These are phyloP conservation scores for Dioscorea alata DNA, from an alignment of 106 monocot genomes.

Conservation along the genomic window DNA sequence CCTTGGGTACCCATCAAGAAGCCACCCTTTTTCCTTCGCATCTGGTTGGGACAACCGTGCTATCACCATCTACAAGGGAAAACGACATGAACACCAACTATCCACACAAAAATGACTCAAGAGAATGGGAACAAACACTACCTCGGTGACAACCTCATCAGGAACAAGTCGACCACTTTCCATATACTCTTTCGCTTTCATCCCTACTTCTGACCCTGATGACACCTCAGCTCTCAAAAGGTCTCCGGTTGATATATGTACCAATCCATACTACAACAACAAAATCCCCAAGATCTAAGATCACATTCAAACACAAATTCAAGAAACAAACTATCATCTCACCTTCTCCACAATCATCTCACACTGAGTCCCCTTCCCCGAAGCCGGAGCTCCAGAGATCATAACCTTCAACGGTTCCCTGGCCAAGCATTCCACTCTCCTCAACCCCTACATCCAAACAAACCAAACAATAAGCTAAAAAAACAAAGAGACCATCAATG, in stretches of 20 bases:
- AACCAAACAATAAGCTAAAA: background rate
- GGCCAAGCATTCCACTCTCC: conserved; percentile 33
- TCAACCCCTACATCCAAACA: conserved; percentile 6
- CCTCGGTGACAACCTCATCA: conserved; percentile 83
- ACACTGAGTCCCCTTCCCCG: conserved; percentile 94
- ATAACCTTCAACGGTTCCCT: conserved; percentile 77
- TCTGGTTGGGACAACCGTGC: conserved; percentile 58
- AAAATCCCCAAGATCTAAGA: background rate
- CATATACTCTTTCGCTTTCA: conserved; percentile 87
- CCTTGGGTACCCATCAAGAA: conserved; percentile 96
- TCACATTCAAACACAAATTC: too few relatives aligned
- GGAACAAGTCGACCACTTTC: conserved; percentile 84
- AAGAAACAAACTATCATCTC: background rate
- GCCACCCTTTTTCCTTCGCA: conserved; percentile 79
- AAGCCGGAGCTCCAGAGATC: conserved; percentile 92
- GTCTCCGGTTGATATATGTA: conserved; percentile 96
- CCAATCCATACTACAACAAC: conserved; percentile 68
- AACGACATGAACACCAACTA: background rate
- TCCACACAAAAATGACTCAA: background rate
- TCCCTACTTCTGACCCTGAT: conserved; percentile 71
- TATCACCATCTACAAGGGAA: conserved; percentile 57
- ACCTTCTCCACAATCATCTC: conserved; percentile 81
- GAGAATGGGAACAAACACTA: conserved; percentile 14
- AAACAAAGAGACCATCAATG: background rate
- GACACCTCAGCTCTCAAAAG: conserved; percentile 85